Percentiles rank a stretch among this genome's conserved stretches.
phyloP scores from a whole-genome alignment of 495 filamentous ascomycete species.

The Podospora fimiseda region DNA sequence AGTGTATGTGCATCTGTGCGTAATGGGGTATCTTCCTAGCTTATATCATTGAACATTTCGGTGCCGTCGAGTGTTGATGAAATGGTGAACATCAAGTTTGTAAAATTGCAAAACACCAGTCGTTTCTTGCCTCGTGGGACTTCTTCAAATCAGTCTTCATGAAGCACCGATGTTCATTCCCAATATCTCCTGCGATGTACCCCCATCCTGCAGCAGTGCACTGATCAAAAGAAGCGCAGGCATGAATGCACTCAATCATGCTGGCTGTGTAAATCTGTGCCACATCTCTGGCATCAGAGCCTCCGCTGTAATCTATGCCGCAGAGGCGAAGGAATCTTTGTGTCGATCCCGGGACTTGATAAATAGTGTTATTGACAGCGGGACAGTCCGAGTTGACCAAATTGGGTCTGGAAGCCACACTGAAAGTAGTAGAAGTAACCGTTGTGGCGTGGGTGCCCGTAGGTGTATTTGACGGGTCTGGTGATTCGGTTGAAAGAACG shows the following conservation, averaged over 20 bases:
- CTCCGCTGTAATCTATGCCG: slow-evolving; percentile 37
- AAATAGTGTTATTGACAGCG: slow-evolving; percentile 38
- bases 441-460: slow-evolving; percentile 1
- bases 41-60: no score
- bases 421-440: slow-evolving; percentile 10
- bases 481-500: background rate
- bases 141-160: slow-evolving; percentile 35
- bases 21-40: background rate
- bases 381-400: slow-evolving; percentile 30
- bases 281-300: slow-evolving; percentile 32
- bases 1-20: no score
- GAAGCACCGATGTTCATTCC: slow-evolving; percentile 35
- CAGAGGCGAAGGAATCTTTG: slow-evolving; percentile 40
- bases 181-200: slow-evolving; percentile 31
- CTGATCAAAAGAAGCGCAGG: slow-evolving; percentile 32
- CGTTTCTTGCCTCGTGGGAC: slow-evolving; percentile 25
- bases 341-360: slow-evolving; percentile 34
- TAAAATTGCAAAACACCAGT: slow-evolving; percentile 41
- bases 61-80: no score
- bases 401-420: slow-evolving; percentile 10
- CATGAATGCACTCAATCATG: slow-evolving; percentile 41
- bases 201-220: slow-evolving; percentile 43
- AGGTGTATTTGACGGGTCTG: background rate
- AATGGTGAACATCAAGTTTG: slow-evolving; percentile 5
- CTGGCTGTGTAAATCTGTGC: slow-evolving; percentile 30